Base-by-base conservation (phyloP, 1,284 basidiomycete genomes). In the Cryptococcus sp. region DNA sequence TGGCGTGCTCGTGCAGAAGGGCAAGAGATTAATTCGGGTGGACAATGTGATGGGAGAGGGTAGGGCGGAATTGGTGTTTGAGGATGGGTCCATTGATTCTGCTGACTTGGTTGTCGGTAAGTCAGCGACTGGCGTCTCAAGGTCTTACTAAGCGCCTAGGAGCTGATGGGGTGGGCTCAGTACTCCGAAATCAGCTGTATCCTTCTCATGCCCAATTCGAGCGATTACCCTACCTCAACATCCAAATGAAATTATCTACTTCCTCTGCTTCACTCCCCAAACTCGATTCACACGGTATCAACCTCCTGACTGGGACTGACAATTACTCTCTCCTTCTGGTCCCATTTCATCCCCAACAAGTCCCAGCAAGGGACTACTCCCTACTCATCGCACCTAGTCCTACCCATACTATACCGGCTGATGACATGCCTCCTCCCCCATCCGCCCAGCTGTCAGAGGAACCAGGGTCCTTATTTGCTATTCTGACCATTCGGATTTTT, bases 91-190 rank as follows among this genome's bases (percentile, higher is more conserved):
- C 13, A 32, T 14, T 5, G 49, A 52, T 19, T n/a, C 32, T 31
- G 57, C 49, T 2, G 57, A 59, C 34, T 36, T 59, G 4, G 54
- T 59, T 19, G 45, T 59, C 32, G 57, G 57, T 56, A 39, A 46
- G 52, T 45, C 16, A 39, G 14, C 44, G 14, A 18, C 16, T 28
- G 14, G 16, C 22, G 36, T 16, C n/a, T n/a, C n/a, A n/a, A 45
- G 23, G 13, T 18, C 14, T 11, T 11, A 34, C 18, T n/a, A 22
- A 10, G n/a, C 39, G 21, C 25, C 21, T 23, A 57, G 58, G 51
- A 21, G 58, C 58, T 21, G 58, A 60, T 48, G 58, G 58, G 10
- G 21, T 60, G 2, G 55, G 55, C 3, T 60, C 55, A 10, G 23
- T 45, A 3, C 7, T 55, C 7, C 50, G 58, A 41, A 24, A 46